phyloP scores from a whole-genome alignment of 257 asterid species.

The Verbascum thapsus region DNA sequence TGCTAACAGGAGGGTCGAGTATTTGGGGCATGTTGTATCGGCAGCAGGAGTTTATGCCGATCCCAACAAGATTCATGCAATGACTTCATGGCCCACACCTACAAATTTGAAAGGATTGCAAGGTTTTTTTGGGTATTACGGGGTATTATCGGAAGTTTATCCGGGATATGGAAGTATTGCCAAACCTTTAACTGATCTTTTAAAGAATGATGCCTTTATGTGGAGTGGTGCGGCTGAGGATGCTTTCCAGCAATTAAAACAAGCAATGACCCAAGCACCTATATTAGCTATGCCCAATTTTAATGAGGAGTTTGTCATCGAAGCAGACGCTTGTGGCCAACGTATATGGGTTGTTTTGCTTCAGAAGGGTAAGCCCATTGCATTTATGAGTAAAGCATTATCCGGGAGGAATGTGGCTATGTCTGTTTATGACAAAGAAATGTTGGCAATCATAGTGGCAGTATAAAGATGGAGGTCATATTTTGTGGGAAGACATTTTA shows the following conservation, averaged over 20 bases:
- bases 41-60: conserved; percentile 6
- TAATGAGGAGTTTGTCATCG: background rate
- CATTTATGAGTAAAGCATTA: background rate
- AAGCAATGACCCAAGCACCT: background rate
- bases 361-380: conserved; percentile 11
- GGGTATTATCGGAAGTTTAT: conserved; percentile 22
- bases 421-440: background rate
- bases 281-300: conserved; percentile 6
- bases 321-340: conserved; percentile 1
- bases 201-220: background rate
- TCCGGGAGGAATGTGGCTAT: background rate
- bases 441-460: background rate
- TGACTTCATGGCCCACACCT: conserved; percentile 20
- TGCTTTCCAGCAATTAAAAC: conserved; percentile 1
- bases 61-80: background rate
- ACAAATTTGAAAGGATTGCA: background rate
- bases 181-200: background rate
- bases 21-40: conserved; percentile 21
- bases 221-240: background rate
- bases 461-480: background rate
- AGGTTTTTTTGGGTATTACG: conserved; percentile 28
- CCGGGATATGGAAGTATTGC: background rate
- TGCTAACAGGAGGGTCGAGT: background rate
- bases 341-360: background rate
- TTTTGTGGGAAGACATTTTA: background rate